These are phyloP conservation scores for Hymenotorrendiella dingleyae DNA, from an alignment of 2,329 filamentous ascomycete species.

Conservation along the genomic window DNA sequence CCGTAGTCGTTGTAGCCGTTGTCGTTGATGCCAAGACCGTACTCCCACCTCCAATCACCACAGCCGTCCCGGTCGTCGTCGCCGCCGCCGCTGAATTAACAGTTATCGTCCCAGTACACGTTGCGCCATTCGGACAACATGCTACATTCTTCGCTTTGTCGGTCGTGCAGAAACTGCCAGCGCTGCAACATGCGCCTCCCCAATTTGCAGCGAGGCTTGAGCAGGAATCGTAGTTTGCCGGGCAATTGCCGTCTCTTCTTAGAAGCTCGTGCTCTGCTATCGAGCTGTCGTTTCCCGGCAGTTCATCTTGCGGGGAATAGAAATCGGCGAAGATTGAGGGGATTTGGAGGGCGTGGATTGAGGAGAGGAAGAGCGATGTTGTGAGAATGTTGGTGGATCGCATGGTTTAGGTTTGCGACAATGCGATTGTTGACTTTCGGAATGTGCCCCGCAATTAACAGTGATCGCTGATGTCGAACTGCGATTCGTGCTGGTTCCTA, in stretches of 20 bases:
- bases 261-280: constrained; percentile 19
- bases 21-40: constrained; percentile 13
- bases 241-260: constrained; percentile 28
- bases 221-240: constrained; percentile 28
- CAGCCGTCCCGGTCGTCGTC: constrained; percentile 8
- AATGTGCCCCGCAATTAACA: not conserved
- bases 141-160: constrained; percentile 28
- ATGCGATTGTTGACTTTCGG: constrained; percentile 9
- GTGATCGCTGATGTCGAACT: too few relatives aligned
- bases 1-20: constrained; percentile 7
- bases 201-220: constrained; percentile 23
- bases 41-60: constrained; percentile 9
- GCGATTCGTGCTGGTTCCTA: too few relatives aligned
- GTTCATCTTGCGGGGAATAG: constrained; percentile 12
- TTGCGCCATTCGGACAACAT: constrained; percentile 30
- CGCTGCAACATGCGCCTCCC: constrained; percentile 29
- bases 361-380: constrained; percentile 17
- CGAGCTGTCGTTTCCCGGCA: constrained; percentile 23
- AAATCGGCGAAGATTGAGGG: constrained; percentile 24
- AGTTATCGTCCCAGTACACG: constrained; percentile 28
- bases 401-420: constrained; percentile 14
- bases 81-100: constrained; percentile 13
- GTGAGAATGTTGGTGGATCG: constrained; percentile 8
- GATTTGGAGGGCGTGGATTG: constrained; percentile 20
- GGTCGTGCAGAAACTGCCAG: constrained; percentile 25